A percentile compares a stretch with the other conserved stretches of the same genome.
These are phyloP conservation scores for Hymenoscyphus occultus DNA, from an alignment of 2,329 filamentous ascomycete genomes.

Conservation along the genomic window DNA sequence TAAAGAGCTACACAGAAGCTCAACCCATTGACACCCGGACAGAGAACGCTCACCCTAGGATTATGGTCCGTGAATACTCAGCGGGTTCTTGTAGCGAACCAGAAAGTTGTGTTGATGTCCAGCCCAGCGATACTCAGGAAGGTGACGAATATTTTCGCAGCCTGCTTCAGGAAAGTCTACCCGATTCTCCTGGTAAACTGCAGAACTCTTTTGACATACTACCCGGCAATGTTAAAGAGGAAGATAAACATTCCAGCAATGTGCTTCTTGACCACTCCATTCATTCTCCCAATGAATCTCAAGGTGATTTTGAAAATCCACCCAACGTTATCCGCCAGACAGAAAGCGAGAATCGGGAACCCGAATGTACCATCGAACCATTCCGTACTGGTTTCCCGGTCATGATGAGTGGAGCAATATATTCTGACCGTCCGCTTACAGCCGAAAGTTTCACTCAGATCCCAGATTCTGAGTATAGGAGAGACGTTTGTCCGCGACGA, in stretches of 20 bases:
- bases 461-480: background rate
- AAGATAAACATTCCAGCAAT: no score
- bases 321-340: no score
- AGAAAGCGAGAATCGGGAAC: background rate
- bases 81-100: background rate
- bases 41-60: no score
- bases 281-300: no score
- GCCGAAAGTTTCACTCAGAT: background rate
- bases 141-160: background rate
- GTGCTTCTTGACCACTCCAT: no score
- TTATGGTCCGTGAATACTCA: background rate
- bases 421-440: background rate
- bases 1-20: no score
- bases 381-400: background rate
- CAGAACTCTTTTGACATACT: no score
- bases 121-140: background rate
- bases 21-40: no score
- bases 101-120: background rate
- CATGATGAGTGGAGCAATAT: slow-evolving; percentile 2
- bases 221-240: no score
- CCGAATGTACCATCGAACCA: background rate
- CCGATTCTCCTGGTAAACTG: no score
- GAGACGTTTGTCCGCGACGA: background rate
- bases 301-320: no score
- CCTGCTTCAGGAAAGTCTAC: no score